Conservation (phyloP, 2,329 filamentous ascomycete genomes). For the Dothideomycetes sp. region DNA sequence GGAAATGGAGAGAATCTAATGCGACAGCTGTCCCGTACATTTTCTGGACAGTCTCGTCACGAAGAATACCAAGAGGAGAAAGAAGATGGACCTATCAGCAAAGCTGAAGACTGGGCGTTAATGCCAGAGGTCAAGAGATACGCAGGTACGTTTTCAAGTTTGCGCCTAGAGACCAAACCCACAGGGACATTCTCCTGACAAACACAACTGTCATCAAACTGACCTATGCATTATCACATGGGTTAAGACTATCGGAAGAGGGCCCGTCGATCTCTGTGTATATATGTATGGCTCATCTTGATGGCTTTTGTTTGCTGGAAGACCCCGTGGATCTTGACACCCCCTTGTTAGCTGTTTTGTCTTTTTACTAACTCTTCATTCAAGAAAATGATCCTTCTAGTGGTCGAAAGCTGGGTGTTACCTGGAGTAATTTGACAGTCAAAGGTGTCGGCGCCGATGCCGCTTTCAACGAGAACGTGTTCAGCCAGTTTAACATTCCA, state of each 20-base stretch:
- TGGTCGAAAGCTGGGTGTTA: conserved; percentile 49
- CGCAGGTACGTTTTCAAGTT: no score
- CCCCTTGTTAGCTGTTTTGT: no score
- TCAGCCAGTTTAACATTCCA: conserved; percentile 43
- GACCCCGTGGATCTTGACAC: conserved; percentile 37
- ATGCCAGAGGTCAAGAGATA: conserved; percentile 39
- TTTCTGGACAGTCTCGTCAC: conserved; percentile 6
- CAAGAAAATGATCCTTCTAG: conserved; percentile 40
- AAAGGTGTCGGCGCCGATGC: conserved; percentile 53
- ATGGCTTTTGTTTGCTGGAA: no score
- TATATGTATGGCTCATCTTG: no score
- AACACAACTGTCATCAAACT: no score
- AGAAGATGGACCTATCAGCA: conserved; percentile 19
- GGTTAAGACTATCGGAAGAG: no score
- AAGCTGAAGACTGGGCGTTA: conserved; percentile 40
- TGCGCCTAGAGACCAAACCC: no score
- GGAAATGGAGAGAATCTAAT: conserved; percentile 10
- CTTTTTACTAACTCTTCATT: no score
- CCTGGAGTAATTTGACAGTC: conserved; percentile 57
- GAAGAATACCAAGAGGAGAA: conserved; percentile 11
- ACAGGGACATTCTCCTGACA: no score
- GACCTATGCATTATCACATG: no score
- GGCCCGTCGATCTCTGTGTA: no score
- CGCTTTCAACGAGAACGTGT: conserved; percentile 52
- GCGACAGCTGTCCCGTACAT: conserved; percentile 7